Conservation (phyloP, 306 rosid species). For the Cucumis hystrix region DNA sequence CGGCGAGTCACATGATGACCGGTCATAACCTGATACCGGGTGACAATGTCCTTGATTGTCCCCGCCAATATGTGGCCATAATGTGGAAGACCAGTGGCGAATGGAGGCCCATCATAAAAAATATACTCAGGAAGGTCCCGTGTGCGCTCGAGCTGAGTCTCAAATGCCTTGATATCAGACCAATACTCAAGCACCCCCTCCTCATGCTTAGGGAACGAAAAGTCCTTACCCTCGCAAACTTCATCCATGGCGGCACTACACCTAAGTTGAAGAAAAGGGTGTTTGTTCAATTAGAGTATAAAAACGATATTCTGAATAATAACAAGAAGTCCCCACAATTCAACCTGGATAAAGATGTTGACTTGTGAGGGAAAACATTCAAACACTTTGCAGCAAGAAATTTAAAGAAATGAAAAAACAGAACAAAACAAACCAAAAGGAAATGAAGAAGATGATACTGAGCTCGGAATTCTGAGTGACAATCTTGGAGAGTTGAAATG, state of each 20-base stretch:
- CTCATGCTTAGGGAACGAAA: slow-evolving; percentile 66
- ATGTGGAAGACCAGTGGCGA: slow-evolving; percentile 97
- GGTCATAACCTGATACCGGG: slow-evolving; percentile 74
- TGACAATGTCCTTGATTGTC: slow-evolving; percentile 86
- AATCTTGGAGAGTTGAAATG: not conserved
- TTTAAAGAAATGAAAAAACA: not conserved
- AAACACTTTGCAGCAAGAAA: not conserved
- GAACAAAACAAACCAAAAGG: not conserved
- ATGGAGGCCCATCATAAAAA: slow-evolving; percentile 95
- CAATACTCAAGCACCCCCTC: slow-evolving; percentile 54
- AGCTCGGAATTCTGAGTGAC: not conserved
- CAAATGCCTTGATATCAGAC: slow-evolving; percentile 65
- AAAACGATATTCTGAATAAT: not conserved
- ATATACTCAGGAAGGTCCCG: slow-evolving; percentile 55
- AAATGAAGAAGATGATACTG: not conserved
- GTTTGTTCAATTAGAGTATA: not conserved
- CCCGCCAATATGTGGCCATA: slow-evolving; percentile 96
- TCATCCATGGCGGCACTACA: slow-evolving; percentile 48
- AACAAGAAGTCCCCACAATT: not conserved
- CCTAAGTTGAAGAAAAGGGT: not conserved
- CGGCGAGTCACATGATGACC: slow-evolving; percentile 95
- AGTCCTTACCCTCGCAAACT: slow-evolving; percentile 78
- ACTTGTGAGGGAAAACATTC: not conserved
- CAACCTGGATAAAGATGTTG: not conserved
- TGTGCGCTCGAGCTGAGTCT: slow-evolving; percentile 54